These are phyloP conservation scores for Tardiomyces blankii DNA, from an alignment of 1,139 yeast species.

Conservation along the genomic window DNA sequence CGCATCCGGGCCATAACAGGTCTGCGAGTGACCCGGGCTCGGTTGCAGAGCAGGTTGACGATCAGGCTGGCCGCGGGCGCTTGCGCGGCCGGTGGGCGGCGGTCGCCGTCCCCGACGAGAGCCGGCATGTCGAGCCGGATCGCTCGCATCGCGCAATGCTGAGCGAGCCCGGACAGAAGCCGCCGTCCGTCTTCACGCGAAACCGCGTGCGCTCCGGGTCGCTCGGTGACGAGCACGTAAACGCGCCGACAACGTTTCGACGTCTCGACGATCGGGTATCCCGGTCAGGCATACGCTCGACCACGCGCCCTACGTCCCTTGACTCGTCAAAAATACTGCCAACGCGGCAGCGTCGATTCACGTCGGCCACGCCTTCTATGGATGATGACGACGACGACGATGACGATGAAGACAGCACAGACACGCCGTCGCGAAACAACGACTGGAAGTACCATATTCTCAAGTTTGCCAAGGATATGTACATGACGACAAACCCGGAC, in stretches of 20 bases:
- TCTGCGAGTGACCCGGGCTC: too few species aligned
- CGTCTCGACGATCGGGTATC: neutral
- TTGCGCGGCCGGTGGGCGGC: too few species aligned
- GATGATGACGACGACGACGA: neutral
- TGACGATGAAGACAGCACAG: neutral
- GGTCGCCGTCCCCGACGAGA: too few species aligned
- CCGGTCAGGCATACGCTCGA: neutral
- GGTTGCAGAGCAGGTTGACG: too few species aligned
- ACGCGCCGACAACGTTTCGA: neutral
- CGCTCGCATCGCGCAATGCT: too few species aligned
- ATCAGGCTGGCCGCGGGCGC: too few species aligned
- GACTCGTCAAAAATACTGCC: neutral
- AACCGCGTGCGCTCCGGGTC: neutral
- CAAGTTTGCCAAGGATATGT: conserved; percentile 20
- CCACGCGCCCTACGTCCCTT: neutral
- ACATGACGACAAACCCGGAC: conserved; percentile 22
- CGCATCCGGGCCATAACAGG: too few species aligned
- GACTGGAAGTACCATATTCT: conserved; percentile 19
- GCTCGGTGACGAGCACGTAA: neutral
- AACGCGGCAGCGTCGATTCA: neutral
- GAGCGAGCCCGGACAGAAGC: too few species aligned
- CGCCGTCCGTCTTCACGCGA: too few species aligned
- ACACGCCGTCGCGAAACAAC: too few species aligned
- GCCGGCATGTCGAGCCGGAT: too few species aligned
- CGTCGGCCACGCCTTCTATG: neutral